Conservation (phyloP, 306 rosid genomes). For the Castanea mollissima region DNA sequence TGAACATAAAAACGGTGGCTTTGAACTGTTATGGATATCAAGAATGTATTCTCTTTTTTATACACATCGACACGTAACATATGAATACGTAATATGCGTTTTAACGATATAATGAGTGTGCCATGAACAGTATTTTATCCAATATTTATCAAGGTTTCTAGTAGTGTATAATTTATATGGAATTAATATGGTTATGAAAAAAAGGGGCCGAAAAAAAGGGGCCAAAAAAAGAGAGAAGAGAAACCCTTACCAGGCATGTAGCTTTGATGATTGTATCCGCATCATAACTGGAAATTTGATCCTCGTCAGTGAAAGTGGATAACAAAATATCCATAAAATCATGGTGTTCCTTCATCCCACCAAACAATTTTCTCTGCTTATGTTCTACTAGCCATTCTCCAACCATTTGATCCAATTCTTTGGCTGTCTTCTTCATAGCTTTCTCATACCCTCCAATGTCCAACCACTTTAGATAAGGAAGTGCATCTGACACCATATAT, state of each 20-base stretch:
- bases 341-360: not conserved
- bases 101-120: too few relatives aligned
- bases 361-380: not conserved
- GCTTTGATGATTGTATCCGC: slow-evolving; percentile 16
- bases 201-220: too few relatives aligned
- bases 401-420: slow-evolving; percentile 19
- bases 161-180: too few relatives aligned
- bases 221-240: too few relatives aligned
- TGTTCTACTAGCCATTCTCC: slow-evolving; percentile 28
- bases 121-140: too few relatives aligned
- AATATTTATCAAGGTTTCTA: too few relatives aligned
- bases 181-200: too few relatives aligned
- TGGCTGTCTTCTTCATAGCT: slow-evolving; percentile 16
- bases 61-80: too few relatives aligned
- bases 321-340: slow-evolving; percentile 37
- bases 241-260: not conserved
- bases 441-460: slow-evolving; percentile 38
- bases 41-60: too few relatives aligned
- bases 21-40: too few relatives aligned
- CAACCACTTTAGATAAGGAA: slow-evolving; percentile 44
- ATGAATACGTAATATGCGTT: too few relatives aligned
- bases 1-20: too few relatives aligned
- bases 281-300: slow-evolving; percentile 7
- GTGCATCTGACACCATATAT: slow-evolving; percentile 11
- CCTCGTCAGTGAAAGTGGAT: not conserved